Conservation (phyloP, 176 grass and related monocot species). For the Paspalum notatum region DNA sequence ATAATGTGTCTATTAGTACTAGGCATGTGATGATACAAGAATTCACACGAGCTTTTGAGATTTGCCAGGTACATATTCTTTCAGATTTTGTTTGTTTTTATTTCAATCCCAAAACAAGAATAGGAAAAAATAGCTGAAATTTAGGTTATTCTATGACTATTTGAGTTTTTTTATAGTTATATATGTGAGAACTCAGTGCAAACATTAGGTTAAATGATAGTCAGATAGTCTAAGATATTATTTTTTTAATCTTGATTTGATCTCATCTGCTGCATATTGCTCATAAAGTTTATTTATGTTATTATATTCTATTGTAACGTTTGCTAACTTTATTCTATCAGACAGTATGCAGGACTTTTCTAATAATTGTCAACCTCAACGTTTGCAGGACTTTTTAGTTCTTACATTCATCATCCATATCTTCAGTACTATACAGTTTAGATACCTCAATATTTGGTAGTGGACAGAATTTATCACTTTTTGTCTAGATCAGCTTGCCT, state of each 20-base stretch:
- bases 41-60: conserved; percentile 71
- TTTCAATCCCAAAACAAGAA: background rate
- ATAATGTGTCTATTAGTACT: conserved; percentile 87
- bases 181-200: background rate
- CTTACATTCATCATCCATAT: background rate
- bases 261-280: conserved; percentile 8
- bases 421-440: background rate
- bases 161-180: background rate
- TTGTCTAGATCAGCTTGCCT: conserved; percentile 1
- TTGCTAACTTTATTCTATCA: conserved; percentile 9
- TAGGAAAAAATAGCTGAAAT: background rate
- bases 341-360: conserved; percentile 10
- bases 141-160: background rate
- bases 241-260: conserved; percentile 1
- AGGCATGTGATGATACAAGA: conserved; percentile 79
- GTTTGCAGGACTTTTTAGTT: conserved; percentile 5
- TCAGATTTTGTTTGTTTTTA: background rate
- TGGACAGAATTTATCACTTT: background rate
- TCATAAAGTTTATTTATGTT: conserved; percentile 21
- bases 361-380: conserved; percentile 8
- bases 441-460: background rate
- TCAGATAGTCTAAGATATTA: background rate
- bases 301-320: background rate
- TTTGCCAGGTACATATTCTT: conserved; percentile 72
- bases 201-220: conserved; percentile 9